A percentile compares a stretch with the other conserved stretches of the same genome.
Evolutionary conservation across 345 rosid genomes (phyloP).

Genomic region (Erysimum cheiranthoides): DNA sequence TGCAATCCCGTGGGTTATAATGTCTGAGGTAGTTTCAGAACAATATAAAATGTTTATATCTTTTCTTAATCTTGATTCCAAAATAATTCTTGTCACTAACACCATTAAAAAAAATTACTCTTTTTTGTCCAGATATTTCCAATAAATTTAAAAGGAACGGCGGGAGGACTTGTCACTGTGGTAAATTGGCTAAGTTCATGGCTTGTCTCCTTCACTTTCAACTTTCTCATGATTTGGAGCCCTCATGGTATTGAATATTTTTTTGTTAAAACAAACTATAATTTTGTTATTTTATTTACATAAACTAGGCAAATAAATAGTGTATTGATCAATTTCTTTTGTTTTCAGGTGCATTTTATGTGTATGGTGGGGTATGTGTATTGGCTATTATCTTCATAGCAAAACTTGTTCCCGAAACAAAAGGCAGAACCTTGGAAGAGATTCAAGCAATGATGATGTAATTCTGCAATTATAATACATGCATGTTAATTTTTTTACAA

Average conservation of each 20-base stretch:
- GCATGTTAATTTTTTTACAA: neutral
- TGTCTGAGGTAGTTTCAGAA: conserved; percentile 50
- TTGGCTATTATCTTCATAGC: conserved; percentile 48
- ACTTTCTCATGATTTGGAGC: conserved; percentile 54
- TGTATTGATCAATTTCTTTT: neutral
- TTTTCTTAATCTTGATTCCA: neutral
- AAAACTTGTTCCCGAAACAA: conserved; percentile 59
- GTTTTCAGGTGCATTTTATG: conserved; percentile 50
- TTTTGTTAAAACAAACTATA: no score
- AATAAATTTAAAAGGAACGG: conserved; percentile 54
- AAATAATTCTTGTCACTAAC: neutral
- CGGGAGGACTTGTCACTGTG: conserved; percentile 54
- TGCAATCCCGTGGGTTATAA: conserved; percentile 58
- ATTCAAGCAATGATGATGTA: conserved; percentile 50
- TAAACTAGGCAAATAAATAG: neutral
- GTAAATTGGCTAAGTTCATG: conserved; percentile 53
- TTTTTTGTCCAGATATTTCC: conserved; percentile 51
- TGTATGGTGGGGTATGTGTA: conserved; percentile 49
- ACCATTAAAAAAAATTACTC: neutral
- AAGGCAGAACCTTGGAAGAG: conserved; percentile 60
- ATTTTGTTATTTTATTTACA: neutral
- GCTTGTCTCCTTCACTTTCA: conserved; percentile 54
- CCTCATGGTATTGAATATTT: conserved; percentile 42
- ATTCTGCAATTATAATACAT: neutral
- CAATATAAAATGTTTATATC: neutral